A percentile compares a stretch with the other conserved stretches of the same genome.
phyloP scores from a whole-genome alignment of 768 basidiomycete species.

The Rhodotorula diobovata region DNA sequence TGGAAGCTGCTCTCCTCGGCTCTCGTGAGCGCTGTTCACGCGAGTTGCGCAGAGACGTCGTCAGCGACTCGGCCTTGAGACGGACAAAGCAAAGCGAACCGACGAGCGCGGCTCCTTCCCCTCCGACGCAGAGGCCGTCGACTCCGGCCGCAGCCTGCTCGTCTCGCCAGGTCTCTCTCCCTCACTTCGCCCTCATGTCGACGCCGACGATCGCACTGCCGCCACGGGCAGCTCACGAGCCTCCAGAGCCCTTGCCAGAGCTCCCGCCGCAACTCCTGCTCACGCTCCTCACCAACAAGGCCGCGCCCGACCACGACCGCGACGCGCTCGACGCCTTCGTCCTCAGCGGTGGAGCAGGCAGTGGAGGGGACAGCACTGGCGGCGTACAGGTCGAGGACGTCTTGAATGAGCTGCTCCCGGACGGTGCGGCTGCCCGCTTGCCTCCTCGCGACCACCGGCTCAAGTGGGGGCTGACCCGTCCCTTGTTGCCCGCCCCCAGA shows the following conservation, averaged over 20 bases:
- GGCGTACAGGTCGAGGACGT: constrained; percentile 34
- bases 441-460: neutral
- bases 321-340: constrained; percentile 38
- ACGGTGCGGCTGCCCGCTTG: constrained; percentile 14
- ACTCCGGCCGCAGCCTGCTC: too few species aligned
- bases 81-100: too few species aligned
- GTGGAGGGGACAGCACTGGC: neutral
- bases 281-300: constrained; percentile 7
- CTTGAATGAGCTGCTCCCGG: constrained; percentile 36
- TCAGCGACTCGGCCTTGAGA: too few species aligned
- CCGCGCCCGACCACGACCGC: neutral
- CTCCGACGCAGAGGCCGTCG: too few species aligned
- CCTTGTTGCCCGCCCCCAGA: constrained; percentile 53
- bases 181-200: constrained; percentile 1
- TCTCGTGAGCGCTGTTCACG: too few species aligned
- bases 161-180: neutral
- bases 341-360: constrained; percentile 6
- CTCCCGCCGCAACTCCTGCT: constrained; percentile 33
- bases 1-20: too few species aligned
- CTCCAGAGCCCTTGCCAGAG: constrained; percentile 9
- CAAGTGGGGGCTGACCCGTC: neutral
- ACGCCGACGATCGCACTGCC: constrained; percentile 18
- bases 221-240: neutral
- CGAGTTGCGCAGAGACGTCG: too few species aligned
- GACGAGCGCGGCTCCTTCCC: too few species aligned